phyloP scores from a whole-genome alignment of 768 basidiomycete genomes.

The Russula olivacea region DNA sequence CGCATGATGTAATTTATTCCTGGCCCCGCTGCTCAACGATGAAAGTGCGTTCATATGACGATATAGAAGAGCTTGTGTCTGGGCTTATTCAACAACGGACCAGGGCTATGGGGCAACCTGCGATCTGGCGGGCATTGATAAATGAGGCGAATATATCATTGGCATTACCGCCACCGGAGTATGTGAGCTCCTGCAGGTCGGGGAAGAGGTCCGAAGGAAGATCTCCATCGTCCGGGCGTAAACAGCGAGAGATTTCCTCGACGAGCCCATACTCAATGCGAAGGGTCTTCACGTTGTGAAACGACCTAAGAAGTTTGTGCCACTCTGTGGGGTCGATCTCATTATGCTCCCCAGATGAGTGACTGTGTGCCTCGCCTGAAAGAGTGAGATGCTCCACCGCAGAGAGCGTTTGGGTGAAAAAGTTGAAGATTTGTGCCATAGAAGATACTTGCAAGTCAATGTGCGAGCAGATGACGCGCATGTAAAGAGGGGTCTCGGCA shows the following conservation, averaged over 20 bases:
- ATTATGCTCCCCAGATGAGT: not conserved
- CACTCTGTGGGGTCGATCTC: not conserved
- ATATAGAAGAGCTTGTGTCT: too few species aligned
- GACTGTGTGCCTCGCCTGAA: rapidly evolving
- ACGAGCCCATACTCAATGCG: not conserved
- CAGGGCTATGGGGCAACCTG: not conserved
- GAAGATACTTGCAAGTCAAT: not conserved
- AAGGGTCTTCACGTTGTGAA: not conserved
- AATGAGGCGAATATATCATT: not conserved
- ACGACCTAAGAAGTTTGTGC: not conserved
- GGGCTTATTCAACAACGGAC: not conserved
- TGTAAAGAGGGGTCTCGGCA: not conserved
- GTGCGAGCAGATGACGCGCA: not conserved
- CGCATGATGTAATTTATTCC: too few species aligned
- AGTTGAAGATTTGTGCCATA: not conserved
- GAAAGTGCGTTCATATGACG: too few species aligned
- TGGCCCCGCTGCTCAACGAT: too few species aligned
- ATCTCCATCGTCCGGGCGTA: not conserved
- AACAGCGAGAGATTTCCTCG: not conserved
- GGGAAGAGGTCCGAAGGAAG: not conserved
- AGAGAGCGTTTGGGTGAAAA: not conserved
- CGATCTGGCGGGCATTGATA: not conserved
- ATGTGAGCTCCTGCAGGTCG: not conserved
- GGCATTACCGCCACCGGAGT: not conserved
- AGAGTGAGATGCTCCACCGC: not conserved